phyloP scores from a whole-genome alignment of 2,329 filamentous ascomycete genomes.

The Exophiala alcalophila region DNA sequence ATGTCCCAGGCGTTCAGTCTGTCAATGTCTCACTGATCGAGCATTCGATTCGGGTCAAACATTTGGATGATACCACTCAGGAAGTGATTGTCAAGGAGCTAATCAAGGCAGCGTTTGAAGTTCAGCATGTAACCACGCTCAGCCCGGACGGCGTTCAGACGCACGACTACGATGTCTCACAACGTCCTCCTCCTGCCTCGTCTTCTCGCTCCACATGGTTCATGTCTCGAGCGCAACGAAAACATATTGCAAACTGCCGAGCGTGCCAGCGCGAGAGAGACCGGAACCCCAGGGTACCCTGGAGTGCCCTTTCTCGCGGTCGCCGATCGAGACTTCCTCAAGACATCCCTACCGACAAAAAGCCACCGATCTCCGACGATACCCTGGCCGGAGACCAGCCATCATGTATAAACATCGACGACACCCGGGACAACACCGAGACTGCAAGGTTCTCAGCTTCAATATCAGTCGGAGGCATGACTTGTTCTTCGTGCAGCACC shows the following conservation, averaged over 20 bases:
- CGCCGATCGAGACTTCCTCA: slow-evolving; percentile 3
- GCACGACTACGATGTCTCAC: slow-evolving; percentile 38
- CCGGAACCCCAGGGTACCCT: slow-evolving; percentile 24
- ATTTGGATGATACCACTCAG: slow-evolving; percentile 35
- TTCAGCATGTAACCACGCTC: slow-evolving; percentile 44
- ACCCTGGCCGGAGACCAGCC: slow-evolving; percentile 12
- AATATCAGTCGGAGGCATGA: slow-evolving; percentile 66
- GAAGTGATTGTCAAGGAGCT: slow-evolving; percentile 39
- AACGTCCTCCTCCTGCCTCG: slow-evolving; percentile 2
- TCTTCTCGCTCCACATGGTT: slow-evolving; percentile 15
- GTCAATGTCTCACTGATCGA: slow-evolving; percentile 46
- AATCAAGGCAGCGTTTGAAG: slow-evolving; percentile 47
- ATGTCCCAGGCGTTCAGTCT: slow-evolving; percentile 36
- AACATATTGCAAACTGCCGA: slow-evolving; percentile 52
- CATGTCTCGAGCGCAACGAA: slow-evolving; percentile 30
- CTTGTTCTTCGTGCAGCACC: slow-evolving; percentile 66
- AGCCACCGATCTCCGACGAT: slow-evolving; percentile 16
- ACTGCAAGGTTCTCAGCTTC: slow-evolving; percentile 18
- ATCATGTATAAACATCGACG: slow-evolving; percentile 15
- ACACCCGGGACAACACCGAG: slow-evolving; percentile 6
- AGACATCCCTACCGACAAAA: slow-evolving; percentile 1
- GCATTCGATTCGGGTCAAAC: slow-evolving; percentile 44
- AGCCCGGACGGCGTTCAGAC: slow-evolving; percentile 35
- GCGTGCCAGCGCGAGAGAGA: slow-evolving; percentile 46
- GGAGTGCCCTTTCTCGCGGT: slow-evolving; percentile 19